Base-by-base conservation (phyloP, 2,329 filamentous ascomycete species). In the Magnaporthiopsis incrustans region DNA sequence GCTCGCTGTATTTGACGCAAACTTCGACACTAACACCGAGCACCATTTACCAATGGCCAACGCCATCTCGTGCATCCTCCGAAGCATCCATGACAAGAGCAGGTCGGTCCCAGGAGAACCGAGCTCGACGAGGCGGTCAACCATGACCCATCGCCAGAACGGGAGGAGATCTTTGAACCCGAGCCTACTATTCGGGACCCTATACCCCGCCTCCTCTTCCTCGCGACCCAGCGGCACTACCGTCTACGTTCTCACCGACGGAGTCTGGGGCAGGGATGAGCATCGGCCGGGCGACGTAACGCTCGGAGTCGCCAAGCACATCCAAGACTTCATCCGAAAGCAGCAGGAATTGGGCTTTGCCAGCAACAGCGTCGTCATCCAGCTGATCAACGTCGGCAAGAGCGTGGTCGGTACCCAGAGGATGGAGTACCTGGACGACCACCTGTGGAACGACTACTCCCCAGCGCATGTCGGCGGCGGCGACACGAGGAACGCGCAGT, bases 231-330 rank as follows among this genome's bases (percentile, higher is more conserved):
- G n/a, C 25, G 61, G 61, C 26, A 35, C 58, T n/a, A 63, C 53
- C 61, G 25, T 63, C 53, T 63, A 63, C 27, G 35, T 63, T 11
- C 56, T 63, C 18, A 63, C 61, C 8, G 56, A 63, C 56, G 61
- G 35, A 10, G n/a, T 63, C 50, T 63, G 61, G 61, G 61, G 58
- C 35, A 18, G n/a, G 33, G 11, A 53, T 12, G 18, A 61, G 38
- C 60, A 7, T 2, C 25, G 14, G 25, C n/a, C 30, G 15, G 32
- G 14, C 33, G 26, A 18, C n/a, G 10, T 18, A 1, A 59, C n/a
- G 11, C 58, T 53, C 61, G 53, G 61, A 2, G 61, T 63, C 61
- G 61, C 58, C 27, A 14, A 30, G 7, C 22, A n/a, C 14, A 58
- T 63, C 53, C 32, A 32, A 4, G 27, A 44, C 3, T 50, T 63